phyloP scores from a whole-genome alignment of 495 filamentous ascomycete species.

The Bombardia bombarda region DNA sequence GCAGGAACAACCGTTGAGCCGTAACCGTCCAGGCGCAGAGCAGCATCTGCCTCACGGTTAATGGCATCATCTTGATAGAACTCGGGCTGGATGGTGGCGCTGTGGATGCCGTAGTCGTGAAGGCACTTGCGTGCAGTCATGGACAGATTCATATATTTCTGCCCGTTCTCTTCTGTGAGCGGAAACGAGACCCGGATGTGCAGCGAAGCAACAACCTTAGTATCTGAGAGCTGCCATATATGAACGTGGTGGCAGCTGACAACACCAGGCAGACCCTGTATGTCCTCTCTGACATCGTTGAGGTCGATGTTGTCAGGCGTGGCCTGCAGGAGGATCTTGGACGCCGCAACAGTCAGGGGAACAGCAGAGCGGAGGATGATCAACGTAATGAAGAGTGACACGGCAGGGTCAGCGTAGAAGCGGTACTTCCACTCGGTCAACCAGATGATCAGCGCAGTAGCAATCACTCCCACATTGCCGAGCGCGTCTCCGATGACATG shows the following conservation, averaged over 20 bases:
- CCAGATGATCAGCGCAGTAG: conserved; percentile 90
- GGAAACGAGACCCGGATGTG: conserved; percentile 80
- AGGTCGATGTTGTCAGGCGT: conserved; percentile 80
- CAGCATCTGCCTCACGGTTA: conserved; percentile 23
- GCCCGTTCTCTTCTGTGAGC: conserved; percentile 60
- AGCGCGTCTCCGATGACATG: conserved; percentile 95
- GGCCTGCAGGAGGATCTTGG: conserved; percentile 90
- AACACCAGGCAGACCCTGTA: conserved; percentile 73
- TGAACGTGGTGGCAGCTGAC: conserved; percentile 89
- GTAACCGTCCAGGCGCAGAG: conserved; percentile 23
- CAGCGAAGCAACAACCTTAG: conserved; percentile 82
- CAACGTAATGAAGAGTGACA: conserved; percentile 91
- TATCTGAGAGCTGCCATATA: conserved; percentile 94
- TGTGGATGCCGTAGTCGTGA: conserved; percentile 93
- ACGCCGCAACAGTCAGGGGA: conserved; percentile 85
- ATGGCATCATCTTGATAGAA: conserved; percentile 58
- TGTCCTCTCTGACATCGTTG: conserved; percentile 87
- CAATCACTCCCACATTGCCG: conserved; percentile 93
- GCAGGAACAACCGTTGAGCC: conserved; percentile 28
- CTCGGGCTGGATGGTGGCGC: conserved; percentile 96
- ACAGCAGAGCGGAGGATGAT: conserved; percentile 91
- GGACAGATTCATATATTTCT: conserved; percentile 84
- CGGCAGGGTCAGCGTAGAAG: conserved; percentile 81
- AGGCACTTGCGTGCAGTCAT: conserved; percentile 72
- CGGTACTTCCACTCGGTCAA: conserved; percentile 53